Conservation (phyloP, 345 rosid genomes). For the Bruguiera sexangula region DNA sequence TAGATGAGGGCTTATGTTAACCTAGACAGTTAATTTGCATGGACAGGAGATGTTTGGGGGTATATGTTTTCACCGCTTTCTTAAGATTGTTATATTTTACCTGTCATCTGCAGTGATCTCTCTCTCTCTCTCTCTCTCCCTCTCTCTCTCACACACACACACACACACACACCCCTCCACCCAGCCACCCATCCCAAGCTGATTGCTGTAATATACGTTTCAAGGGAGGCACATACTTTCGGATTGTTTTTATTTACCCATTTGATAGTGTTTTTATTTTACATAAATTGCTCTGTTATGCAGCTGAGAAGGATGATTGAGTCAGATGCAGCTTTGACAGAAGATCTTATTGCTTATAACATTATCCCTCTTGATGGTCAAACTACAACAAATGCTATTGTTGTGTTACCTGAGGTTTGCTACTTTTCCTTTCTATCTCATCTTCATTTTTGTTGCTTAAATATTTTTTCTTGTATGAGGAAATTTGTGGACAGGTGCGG, state of each 20-base stretch:
- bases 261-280: background rate
- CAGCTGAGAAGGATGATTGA: conserved; percentile 85
- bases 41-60: too few relatives aligned
- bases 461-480: conserved; percentile 10
- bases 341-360: conserved; percentile 85
- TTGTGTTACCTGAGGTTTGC: conserved; percentile 70
- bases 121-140: too few relatives aligned
- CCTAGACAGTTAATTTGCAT: too few relatives aligned
- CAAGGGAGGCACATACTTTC: conserved; percentile 3
- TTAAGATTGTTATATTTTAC: too few relatives aligned
- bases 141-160: too few relatives aligned
- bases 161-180: too few relatives aligned
- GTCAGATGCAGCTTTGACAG: conserved; percentile 90
- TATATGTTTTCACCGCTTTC: too few relatives aligned
- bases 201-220: too few relatives aligned
- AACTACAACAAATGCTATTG: conserved; percentile 63
- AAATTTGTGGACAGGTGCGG: conserved; percentile 52
- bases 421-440: conserved; percentile 15
- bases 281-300: conserved; percentile 12
- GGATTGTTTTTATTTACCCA: background rate
- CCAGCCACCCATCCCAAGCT: too few relatives aligned
- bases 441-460: conserved; percentile 15
- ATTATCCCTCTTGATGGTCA: conserved; percentile 83
- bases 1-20: too few relatives aligned
- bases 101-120: too few relatives aligned